These are phyloP conservation scores for Fusarium illudens DNA, from an alignment of 2,329 filamentous ascomycete species.

Conservation along the genomic window DNA sequence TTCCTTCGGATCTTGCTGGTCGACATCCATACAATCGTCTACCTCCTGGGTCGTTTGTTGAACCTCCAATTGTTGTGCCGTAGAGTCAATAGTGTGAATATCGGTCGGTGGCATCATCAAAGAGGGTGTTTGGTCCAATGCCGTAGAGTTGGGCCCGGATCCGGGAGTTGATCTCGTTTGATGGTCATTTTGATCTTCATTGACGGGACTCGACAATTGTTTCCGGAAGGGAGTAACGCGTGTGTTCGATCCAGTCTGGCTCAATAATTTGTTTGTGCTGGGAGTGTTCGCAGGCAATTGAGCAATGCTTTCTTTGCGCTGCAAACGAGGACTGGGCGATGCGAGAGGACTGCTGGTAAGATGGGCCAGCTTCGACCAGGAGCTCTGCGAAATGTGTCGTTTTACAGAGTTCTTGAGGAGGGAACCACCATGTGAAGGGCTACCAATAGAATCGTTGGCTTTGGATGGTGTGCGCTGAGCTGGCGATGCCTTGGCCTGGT, in stretches of 20 bases:
- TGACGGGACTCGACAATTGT: not conserved
- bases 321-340: not conserved
- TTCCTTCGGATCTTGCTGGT: not conserved
- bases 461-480: not conserved
- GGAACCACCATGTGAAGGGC: conserved; percentile 15
- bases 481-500: not conserved
- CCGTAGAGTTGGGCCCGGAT: not conserved
- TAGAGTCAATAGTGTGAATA: not conserved
- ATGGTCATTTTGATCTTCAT: not conserved
- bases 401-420: conserved; percentile 38
- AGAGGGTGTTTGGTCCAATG: not conserved
- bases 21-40: not conserved
- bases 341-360: conserved; percentile 8
- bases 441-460: not conserved
- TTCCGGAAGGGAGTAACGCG: not conserved
- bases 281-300: not conserved
- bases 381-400: conserved; percentile 36
- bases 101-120: not conserved
- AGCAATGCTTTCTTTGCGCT: not conserved
- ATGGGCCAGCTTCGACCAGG: conserved; percentile 36
- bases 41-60: not conserved
- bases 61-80: not conserved
- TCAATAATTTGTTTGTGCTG: not conserved
- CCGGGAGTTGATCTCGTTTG: not conserved
- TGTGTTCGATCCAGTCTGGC: not conserved